A percentile compares a stretch with the other conserved stretches of the same genome.
These are phyloP conservation scores for Dovyalis caffra DNA, from an alignment of 345 rosid genomes.

Conservation along the genomic window DNA sequence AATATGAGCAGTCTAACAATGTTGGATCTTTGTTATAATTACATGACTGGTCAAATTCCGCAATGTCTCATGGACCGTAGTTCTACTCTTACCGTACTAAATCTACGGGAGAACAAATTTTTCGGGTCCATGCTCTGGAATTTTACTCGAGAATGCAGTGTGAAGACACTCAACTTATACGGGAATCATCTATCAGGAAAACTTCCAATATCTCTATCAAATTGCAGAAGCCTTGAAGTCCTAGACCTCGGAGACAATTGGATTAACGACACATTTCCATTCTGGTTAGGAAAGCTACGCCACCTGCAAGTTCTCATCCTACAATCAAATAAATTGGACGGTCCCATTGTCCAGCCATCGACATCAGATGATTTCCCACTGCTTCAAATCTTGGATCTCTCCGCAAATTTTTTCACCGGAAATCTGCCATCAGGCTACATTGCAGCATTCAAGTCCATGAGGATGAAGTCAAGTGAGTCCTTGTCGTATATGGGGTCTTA, in stretches of 20 bases:
- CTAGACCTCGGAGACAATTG: too few species aligned
- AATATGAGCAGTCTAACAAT: neutral
- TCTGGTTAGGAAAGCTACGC: too few species aligned
- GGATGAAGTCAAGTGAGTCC: neutral
- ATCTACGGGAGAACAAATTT: neutral
- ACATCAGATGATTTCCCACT: neutral
- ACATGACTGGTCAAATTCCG: neutral
- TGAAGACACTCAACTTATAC: neutral
- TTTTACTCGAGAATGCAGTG: neutral
- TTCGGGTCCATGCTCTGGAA: neutral
- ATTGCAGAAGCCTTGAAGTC: neutral
- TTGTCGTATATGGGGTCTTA: neutral
- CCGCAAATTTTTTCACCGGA: neutral
- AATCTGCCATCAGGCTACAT: neutral
- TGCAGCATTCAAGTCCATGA: neutral
- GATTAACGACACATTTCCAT: too few species aligned
- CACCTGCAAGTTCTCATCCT: too few species aligned
- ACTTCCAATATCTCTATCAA: neutral
- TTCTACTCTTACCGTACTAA: too few species aligned
- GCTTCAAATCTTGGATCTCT: neutral
- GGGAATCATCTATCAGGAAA: neutral
- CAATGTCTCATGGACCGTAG: too few species aligned
- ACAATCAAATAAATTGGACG: too few species aligned
- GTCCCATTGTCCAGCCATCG: too few species aligned
- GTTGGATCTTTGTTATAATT: neutral